These are phyloP conservation scores for Collybiopsis luxurians DNA, from an alignment of 768 basidiomycete species.

Conservation along the genomic window DNA sequence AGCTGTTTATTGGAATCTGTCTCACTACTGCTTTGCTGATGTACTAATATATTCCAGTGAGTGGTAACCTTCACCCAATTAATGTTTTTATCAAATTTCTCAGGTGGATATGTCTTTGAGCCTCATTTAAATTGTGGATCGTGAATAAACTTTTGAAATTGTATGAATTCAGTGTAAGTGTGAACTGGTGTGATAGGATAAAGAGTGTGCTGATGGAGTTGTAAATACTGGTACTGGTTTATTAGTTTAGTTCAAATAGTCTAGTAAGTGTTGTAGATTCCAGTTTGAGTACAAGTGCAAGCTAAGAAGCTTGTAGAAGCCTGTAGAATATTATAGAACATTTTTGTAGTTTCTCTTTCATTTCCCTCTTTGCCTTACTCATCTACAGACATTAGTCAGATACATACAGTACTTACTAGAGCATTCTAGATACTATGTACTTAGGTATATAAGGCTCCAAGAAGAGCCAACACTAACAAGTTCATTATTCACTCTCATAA, in stretches of 20 bases:
- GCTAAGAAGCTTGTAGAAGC: too few relatives aligned
- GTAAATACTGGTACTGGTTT: constrained; percentile 11
- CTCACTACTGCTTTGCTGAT: constrained; percentile 3
- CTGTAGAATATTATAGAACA: too few relatives aligned
- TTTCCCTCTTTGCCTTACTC: too few relatives aligned
- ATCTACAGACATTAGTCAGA: too few relatives aligned
- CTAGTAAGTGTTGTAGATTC: constrained; percentile 4
- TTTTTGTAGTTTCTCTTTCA: too few relatives aligned
- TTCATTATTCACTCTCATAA: too few relatives aligned
- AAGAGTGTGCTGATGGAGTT: constrained; percentile 12
- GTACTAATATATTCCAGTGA: constrained; percentile 11
- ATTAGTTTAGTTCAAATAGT: constrained; percentile 9
- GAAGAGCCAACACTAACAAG: too few relatives aligned
- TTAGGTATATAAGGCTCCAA: too few relatives aligned
- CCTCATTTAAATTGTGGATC: background rate
- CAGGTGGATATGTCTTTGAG: background rate
- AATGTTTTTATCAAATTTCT: background rate
- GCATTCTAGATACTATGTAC: too few relatives aligned
- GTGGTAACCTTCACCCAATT: constrained; percentile 9
- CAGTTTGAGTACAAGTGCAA: too few relatives aligned
- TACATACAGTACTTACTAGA: too few relatives aligned
- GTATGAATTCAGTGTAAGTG: constrained; percentile 10
- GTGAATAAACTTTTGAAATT: background rate
- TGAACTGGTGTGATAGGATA: constrained; percentile 11
- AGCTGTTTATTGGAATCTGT: constrained; percentile 8